Conservation (phyloP, 2,329 filamentous ascomycete genomes). For the Xylaria arbuscula region DNA sequence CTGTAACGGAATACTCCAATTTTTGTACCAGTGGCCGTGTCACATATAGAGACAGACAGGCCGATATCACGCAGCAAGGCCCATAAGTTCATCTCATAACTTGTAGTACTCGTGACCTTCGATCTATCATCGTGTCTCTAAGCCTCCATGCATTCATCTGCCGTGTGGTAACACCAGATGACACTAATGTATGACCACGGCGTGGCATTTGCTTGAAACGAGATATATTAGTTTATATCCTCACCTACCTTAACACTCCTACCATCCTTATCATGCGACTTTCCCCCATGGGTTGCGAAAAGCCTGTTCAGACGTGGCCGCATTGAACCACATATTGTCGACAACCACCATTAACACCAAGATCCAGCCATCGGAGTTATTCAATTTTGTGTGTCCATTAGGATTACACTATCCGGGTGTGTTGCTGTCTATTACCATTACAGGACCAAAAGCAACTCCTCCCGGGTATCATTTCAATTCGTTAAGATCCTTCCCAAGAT, state of each 20-base stretch:
- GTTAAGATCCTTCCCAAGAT: conserved; percentile 36
- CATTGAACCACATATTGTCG: conserved; percentile 13
- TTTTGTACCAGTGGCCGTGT: neutral
- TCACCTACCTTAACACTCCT: neutral
- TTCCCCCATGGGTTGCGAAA: neutral
- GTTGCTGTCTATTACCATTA: conserved; percentile 42
- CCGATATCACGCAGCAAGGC: neutral
- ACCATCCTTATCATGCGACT: neutral
- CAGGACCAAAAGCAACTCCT: conserved; percentile 42
- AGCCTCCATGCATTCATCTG: neutral
- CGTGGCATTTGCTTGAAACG: neutral
- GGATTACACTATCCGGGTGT: conserved; percentile 38
- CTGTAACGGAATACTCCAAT: too few species aligned
- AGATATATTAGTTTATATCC: neutral
- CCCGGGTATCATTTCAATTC: conserved; percentile 49
- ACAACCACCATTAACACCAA: conserved; percentile 1
- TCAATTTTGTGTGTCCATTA: conserved; percentile 26
- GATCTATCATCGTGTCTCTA: neutral
- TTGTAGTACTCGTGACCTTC: neutral
- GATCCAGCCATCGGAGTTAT: conserved; percentile 1
- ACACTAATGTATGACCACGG: conserved; percentile 22
- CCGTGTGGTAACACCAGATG: conserved; percentile 11
- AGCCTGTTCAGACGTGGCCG: too few species aligned
- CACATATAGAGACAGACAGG: neutral
- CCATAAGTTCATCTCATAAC: neutral